phyloP scores from a whole-genome alignment of 768 basidiomycete genomes.

The Boletus huronensis region DNA sequence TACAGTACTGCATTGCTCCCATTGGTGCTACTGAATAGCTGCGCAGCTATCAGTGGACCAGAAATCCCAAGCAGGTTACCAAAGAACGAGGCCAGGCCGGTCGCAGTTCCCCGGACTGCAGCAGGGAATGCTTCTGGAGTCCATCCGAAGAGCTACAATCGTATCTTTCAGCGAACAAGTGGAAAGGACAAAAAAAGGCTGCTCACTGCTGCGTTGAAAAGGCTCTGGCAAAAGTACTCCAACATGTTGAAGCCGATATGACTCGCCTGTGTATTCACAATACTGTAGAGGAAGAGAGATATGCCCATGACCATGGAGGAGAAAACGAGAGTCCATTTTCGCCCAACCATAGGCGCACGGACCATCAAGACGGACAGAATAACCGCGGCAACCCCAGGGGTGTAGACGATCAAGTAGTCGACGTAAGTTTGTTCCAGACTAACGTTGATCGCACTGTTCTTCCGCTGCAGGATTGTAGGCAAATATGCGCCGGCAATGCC shows the following conservation, averaged over 20 bases:
- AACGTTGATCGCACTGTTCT: slow-evolving; percentile 9
- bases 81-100: slow-evolving; percentile 4
- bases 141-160: slow-evolving; percentile 13
- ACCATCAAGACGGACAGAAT: slow-evolving; percentile 8
- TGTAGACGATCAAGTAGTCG: slow-evolving; percentile 10
- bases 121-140: slow-evolving; percentile 16
- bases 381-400: slow-evolving; percentile 4
- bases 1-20: slow-evolving; percentile 11
- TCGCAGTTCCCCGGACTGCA: slow-evolving; percentile 14
- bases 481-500: background rate
- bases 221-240: slow-evolving; percentile 6
- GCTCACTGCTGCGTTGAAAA: slow-evolving; percentile 11
- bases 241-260: slow-evolving; percentile 9
- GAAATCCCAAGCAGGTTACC: slow-evolving; percentile 3
- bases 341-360: slow-evolving; percentile 11
- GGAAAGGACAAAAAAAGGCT: background rate
- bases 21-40: background rate
- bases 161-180: too few species aligned
- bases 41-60: background rate
- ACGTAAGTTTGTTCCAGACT: slow-evolving; percentile 6
- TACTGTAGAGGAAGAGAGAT: slow-evolving; percentile 7
- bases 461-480: slow-evolving; percentile 12
- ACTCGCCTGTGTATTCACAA: slow-evolving; percentile 12
- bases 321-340: slow-evolving; percentile 17
- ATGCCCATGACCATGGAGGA: slow-evolving; percentile 8